Evolutionary conservation across 805 yeast genomes (phyloP).

Genomic region (Ogataea henricii): DNA sequence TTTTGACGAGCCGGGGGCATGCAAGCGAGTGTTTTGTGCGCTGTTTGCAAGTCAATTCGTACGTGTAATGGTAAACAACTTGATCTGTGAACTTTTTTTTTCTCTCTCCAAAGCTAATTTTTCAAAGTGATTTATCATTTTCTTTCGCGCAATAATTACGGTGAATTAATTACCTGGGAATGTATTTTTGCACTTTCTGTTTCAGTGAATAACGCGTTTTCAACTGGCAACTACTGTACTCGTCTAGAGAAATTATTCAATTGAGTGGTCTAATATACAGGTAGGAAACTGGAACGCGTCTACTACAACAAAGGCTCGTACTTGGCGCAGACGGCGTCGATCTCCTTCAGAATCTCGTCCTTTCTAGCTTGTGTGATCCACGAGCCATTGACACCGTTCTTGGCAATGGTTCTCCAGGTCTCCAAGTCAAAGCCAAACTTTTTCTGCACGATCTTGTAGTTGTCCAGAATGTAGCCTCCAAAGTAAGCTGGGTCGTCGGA

Average conservation of each 20-base stretch:
- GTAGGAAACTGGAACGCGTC: too few relatives aligned
- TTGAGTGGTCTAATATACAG: neutral
- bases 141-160: too few relatives aligned
- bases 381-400: conserved; percentile 68
- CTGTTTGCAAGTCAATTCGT: too few relatives aligned
- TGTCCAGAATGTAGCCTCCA: conserved; percentile 82
- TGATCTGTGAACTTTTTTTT: neutral
- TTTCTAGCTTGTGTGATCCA: conserved; percentile 67
- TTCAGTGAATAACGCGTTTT: too few relatives aligned
- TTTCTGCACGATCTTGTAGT: conserved; percentile 65
- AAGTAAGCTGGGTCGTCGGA: conserved; percentile 83
- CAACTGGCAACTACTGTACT: too few relatives aligned
- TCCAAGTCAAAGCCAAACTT: conserved; percentile 61
- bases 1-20: neutral
- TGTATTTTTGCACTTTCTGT: too few relatives aligned
- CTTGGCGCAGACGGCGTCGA: conserved; percentile 42
- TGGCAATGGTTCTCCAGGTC: conserved; percentile 66
- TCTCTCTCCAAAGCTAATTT: too few relatives aligned
- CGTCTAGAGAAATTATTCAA: too few relatives aligned
- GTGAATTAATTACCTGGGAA: too few relatives aligned
- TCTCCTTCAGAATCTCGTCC: conserved; percentile 43
- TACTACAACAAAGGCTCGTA: conserved; percentile 26
- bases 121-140: too few relatives aligned
- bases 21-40: too few relatives aligned
- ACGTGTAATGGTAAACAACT: conserved; percentile 1